Evolutionary conservation across 2,329 filamentous ascomycete genomes (phyloP).

Genomic region (Sordariomycetes sp.): DNA sequence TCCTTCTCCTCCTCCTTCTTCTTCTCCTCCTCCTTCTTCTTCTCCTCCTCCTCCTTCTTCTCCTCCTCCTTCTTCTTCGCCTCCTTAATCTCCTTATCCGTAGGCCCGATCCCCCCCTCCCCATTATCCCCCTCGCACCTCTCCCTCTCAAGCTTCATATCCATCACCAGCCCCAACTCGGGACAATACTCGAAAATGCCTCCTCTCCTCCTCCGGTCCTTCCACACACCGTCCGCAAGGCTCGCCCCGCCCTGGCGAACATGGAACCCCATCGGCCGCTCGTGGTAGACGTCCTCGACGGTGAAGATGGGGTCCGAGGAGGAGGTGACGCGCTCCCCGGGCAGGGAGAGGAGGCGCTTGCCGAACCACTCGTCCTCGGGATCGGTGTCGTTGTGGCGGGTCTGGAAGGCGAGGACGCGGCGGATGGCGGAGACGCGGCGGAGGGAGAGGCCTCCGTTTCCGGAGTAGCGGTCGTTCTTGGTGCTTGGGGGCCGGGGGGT

Average conservation of each 20-base stretch:
- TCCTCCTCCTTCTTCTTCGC: neutral
- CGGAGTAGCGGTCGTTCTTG: slow-evolving; percentile 28
- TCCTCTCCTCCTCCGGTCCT: slow-evolving; percentile 24
- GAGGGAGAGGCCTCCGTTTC: slow-evolving; percentile 40
- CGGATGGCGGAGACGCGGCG: slow-evolving; percentile 36
- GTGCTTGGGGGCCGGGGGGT: slow-evolving; percentile 20
- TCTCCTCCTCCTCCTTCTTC: neutral
- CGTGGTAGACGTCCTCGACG: slow-evolving; percentile 33
- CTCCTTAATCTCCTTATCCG: slow-evolving; percentile 4
- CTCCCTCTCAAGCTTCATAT: slow-evolving; percentile 40
- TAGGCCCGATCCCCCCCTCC: slow-evolving; percentile 12
- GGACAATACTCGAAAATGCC: slow-evolving; percentile 42
- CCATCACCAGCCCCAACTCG: slow-evolving; percentile 39
- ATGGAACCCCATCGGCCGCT: slow-evolving; percentile 41
- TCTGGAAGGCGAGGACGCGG: slow-evolving; percentile 32
- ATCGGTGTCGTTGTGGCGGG: slow-evolving; percentile 32
- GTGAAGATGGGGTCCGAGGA: slow-evolving; percentile 26
- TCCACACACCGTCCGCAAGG: slow-evolving; percentile 32
- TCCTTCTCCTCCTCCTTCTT: slow-evolving; percentile 1
- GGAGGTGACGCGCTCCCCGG: slow-evolving; percentile 31
- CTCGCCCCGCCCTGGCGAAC: slow-evolving; percentile 26
- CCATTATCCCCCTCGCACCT: slow-evolving; percentile 23
- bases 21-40: neutral
- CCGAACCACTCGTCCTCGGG: slow-evolving; percentile 44
- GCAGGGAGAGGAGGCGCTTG: slow-evolving; percentile 29